These are phyloP conservation scores for Fragilaria radians DNA, from an alignment of 108 stramenopile species.

Conservation along the genomic window DNA sequence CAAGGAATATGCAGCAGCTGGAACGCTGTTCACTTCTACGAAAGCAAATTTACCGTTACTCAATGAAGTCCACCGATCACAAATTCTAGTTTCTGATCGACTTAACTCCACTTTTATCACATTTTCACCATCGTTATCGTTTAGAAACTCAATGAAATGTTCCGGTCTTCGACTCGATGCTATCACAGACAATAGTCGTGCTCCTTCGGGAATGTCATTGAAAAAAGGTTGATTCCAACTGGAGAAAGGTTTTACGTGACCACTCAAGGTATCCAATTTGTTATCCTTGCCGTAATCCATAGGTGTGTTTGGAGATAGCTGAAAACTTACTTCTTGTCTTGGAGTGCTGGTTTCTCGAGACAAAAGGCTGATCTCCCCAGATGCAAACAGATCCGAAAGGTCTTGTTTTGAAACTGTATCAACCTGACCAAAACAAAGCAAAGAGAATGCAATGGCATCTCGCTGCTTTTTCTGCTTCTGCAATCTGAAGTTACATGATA, in stretches of 20 bases:
- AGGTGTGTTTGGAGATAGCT: background rate
- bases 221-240: conserved; percentile 46
- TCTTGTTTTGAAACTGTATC: conserved; percentile 34
- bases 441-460: background rate
- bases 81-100: background rate
- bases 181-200: conserved; percentile 52
- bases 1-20: conserved; percentile 23
- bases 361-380: conserved; percentile 6
- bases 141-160: conserved; percentile 23
- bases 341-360: background rate
- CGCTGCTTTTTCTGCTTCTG: conserved; percentile 2
- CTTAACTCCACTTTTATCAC: background rate
- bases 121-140: conserved; percentile 12
- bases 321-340: conserved; percentile 13
- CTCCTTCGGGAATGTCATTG: conserved; percentile 65
- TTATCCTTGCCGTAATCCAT: background rate
- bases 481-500: background rate
- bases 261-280: background rate
- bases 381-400: conserved; percentile 39
- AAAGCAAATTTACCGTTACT: conserved; percentile 8
- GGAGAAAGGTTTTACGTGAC: background rate
- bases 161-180: conserved; percentile 52
- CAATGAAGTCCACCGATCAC: conserved; percentile 22
- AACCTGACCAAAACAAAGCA: background rate
- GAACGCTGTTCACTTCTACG: conserved; percentile 23